Conservation (phyloP, 179 eudicot species). For the Beta lomatogona region DNA sequence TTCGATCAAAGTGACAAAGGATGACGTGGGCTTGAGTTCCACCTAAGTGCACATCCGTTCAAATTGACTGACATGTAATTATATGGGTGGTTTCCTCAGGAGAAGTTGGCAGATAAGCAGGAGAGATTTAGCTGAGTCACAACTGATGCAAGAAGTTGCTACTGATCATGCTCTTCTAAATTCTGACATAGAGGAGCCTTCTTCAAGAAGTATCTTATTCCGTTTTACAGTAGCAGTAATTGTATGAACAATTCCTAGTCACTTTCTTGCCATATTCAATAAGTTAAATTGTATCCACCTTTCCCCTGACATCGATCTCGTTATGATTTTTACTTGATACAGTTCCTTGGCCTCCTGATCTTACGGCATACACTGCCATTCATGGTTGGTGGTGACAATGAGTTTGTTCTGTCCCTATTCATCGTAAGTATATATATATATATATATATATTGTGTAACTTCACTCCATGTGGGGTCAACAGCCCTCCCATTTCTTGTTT, state of each 20-base stretch:
- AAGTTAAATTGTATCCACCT: neutral
- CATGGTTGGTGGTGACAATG: conserved; percentile 51
- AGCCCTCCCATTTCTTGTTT: too few relatives aligned
- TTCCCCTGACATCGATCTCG: neutral
- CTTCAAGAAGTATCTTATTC: conserved; percentile 63
- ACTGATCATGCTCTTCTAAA: conserved; percentile 45
- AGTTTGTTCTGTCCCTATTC: conserved; percentile 60
- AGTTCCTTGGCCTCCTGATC: conserved; percentile 80
- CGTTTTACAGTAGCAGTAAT: conserved; percentile 62
- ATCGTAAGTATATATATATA: conserved; percentile 45
- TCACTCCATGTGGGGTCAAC: too few relatives aligned
- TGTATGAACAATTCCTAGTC: conserved; percentile 45
- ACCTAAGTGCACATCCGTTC: neutral
- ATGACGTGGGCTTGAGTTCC: neutral
- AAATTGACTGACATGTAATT: neutral
- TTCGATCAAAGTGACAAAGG: too few relatives aligned
- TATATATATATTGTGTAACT: neutral
- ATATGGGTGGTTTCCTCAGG: conserved; percentile 42
- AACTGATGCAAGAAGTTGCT: conserved; percentile 50
- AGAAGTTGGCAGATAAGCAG: conserved; percentile 71
- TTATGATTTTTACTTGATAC: conserved; percentile 21
- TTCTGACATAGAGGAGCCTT: conserved; percentile 56
- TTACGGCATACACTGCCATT: conserved; percentile 81
- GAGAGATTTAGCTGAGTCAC: conserved; percentile 58
- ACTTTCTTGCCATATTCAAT: neutral